Conservation (phyloP, 345 rosid genomes). For the Salix arbutifolia region DNA sequence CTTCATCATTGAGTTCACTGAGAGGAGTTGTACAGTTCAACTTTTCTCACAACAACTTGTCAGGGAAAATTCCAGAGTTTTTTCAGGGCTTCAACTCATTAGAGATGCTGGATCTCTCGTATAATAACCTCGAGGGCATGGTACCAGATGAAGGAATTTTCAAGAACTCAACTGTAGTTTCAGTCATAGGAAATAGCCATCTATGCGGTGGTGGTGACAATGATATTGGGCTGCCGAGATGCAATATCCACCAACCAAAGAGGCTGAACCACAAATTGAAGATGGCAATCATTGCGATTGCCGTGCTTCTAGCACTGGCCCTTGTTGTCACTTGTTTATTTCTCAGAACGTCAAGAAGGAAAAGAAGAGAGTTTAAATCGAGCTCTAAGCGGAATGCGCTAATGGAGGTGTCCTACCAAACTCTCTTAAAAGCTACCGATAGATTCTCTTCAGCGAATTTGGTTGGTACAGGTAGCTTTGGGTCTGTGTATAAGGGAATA, state of each 20-base stretch:
- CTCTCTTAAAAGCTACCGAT: conserved; percentile 5
- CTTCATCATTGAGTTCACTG: not conserved
- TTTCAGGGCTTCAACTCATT: not conserved
- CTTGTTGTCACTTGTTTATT: too few relatives aligned
- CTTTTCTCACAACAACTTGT: not conserved
- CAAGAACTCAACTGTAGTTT: not conserved
- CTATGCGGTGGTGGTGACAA: not conserved
- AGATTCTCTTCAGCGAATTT: conserved; percentile 12
- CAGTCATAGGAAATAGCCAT: not conserved
- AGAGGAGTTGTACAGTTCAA: not conserved
- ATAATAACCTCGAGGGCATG: not conserved
- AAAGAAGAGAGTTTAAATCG: too few relatives aligned
- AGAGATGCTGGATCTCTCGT: not conserved
- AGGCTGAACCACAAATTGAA: too few relatives aligned
- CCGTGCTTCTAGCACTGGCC: too few relatives aligned
- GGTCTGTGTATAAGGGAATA: conserved; percentile 19
- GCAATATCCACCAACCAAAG: not conserved
- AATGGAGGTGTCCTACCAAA: conserved; percentile 1
- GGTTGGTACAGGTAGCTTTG: conserved; percentile 28
- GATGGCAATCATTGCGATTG: too few relatives aligned
- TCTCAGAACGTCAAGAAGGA: too few relatives aligned
- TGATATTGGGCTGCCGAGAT: not conserved
- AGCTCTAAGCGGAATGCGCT: too few relatives aligned
- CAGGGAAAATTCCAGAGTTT: not conserved
- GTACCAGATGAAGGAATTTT: not conserved